A percentile compares a stretch with the other conserved stretches of the same genome.
Conservation (phyloP, 2,329 filamentous ascomycete genomes). For the Diaporthe sp. region DNA sequence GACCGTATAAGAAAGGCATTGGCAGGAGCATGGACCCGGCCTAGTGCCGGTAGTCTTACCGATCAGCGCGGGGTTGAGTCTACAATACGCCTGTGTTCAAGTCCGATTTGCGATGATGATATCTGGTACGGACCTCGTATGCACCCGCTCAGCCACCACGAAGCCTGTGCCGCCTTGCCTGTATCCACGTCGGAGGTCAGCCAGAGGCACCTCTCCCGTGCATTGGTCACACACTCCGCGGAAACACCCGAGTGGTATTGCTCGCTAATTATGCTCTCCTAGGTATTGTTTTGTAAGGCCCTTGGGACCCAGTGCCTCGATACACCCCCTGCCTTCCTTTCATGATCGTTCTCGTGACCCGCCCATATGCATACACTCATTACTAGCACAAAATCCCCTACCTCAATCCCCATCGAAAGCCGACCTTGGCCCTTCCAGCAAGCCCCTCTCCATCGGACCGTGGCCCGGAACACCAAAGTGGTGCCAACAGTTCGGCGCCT, state of each 20-base stretch:
- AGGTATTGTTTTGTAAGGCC: background rate
- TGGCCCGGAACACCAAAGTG: slow-evolving; percentile 65
- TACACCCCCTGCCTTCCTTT: slow-evolving; percentile 2
- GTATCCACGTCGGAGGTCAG: background rate
- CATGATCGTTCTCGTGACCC: background rate
- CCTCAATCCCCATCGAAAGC: slow-evolving; percentile 26
- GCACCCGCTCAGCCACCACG: background rate
- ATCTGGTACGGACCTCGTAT: background rate
- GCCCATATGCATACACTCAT: background rate
- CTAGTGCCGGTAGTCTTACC: background rate
- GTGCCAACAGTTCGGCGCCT: slow-evolving; percentile 83
- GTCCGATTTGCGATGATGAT: too few species aligned
- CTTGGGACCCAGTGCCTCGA: background rate
- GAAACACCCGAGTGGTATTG: slow-evolving; percentile 11
- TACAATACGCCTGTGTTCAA: too few species aligned
- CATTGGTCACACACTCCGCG: background rate
- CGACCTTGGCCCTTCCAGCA: slow-evolving; percentile 25
- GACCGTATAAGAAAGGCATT: background rate
- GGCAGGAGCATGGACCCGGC: background rate
- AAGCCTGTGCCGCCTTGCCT: too few species aligned
- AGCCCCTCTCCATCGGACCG: slow-evolving; percentile 45
- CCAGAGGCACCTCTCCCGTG: background rate
- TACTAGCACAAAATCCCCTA: background rate
- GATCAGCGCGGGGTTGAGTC: background rate
- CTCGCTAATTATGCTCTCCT: slow-evolving; percentile 23